Evolutionary conservation across 2,329 filamentous ascomycete species (phyloP), one percentile per base, ranked within the genome.

Genomic region (Basipetospora sp.): DNA sequence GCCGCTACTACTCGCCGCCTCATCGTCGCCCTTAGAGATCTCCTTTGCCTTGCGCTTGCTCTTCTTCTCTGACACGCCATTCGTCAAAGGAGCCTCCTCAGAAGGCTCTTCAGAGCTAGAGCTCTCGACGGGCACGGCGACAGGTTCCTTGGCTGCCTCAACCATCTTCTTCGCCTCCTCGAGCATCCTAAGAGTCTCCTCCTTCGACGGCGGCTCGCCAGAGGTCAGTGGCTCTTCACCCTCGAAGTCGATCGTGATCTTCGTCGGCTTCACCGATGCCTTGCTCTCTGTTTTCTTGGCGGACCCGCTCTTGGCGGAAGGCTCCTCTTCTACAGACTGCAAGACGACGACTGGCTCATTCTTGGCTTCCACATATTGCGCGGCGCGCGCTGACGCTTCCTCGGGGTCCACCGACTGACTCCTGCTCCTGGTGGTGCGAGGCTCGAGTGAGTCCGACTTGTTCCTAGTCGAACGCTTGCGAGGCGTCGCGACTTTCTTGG

Each of bases 91-190:
- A n/a, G 34, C 51, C 13, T 59, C 52, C 28, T 59, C 55, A 5
- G 53, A 52, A 2, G 56, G 52, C 16, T 53, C 50, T 22, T 52
- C 47, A 53, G 61, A 43, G 45, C 60, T 64, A 29, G 38, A 46
- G 14, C 58, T 61, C 44, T 57, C 62, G 17, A 57, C 55, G 18
- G 52, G 54, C 10, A 48, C 50, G 2, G 51, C 44, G 8, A 57
- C 57, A 9, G 53, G 53, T 14, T 49, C 50, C 4, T 52, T 45
- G 43, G 70, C 71, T 42, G 77, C 76, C 44, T 80, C 71, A 4
- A 94, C 87, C 83, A 94, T 94, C 47, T 78, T 74, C 60, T 80
- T 85, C 22, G 90, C 90, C 50, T 84, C 77, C 19, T 77, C 77
- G 42, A 96, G 79, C 80, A 94, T 86, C 39, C 77, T 72, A 41